Percentiles rank a stretch among this genome's conserved stretches.
Conservation (phyloP, 345 rosid genomes). For the Aquilaria yunnanensis region DNA sequence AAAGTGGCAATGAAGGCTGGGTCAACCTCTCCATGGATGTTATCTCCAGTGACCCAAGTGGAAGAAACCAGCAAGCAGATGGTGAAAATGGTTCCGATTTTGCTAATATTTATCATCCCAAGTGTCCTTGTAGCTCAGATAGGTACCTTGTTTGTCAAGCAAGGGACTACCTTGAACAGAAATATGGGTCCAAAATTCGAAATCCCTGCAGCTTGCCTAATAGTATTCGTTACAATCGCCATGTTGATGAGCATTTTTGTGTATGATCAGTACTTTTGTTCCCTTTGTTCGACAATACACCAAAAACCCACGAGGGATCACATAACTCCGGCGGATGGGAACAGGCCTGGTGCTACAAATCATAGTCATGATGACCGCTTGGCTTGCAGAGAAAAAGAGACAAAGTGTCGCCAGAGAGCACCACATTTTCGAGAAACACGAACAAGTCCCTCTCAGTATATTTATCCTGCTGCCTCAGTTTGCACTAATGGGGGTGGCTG, state of each 20-base stretch:
- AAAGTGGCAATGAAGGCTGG: constrained; percentile 43
- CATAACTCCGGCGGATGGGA: constrained; percentile 76
- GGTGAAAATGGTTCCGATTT: constrained; percentile 54
- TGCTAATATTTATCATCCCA: constrained; percentile 39
- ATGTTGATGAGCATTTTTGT: constrained; percentile 48
- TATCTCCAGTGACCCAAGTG: constrained; percentile 55
- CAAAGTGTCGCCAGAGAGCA: constrained; percentile 39
- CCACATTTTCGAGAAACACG: constrained; percentile 14
- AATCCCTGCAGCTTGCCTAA: constrained; percentile 72
- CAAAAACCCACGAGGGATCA: constrained; percentile 63
- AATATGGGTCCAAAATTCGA: constrained; percentile 47
- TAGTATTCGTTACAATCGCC: constrained; percentile 57
- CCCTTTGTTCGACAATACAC: constrained; percentile 36
- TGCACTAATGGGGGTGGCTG: constrained; percentile 69
- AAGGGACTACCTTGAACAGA: constrained; percentile 53
- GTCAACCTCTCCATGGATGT: constrained; percentile 38
- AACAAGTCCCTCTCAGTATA: constrained; percentile 49
- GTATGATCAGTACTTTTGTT: constrained; percentile 50
- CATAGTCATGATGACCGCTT: constrained; percentile 45
- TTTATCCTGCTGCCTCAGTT: constrained; percentile 67
- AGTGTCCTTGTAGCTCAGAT: constrained; percentile 41
- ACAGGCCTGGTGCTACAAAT: constrained; percentile 48
- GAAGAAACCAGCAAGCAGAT: constrained; percentile 70
- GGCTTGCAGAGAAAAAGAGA: constrained; percentile 50
- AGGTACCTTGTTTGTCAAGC: constrained; percentile 64